phyloP scores from a whole-genome alignment of 805 yeast species.

The Suhomyces canberraensis region DNA sequence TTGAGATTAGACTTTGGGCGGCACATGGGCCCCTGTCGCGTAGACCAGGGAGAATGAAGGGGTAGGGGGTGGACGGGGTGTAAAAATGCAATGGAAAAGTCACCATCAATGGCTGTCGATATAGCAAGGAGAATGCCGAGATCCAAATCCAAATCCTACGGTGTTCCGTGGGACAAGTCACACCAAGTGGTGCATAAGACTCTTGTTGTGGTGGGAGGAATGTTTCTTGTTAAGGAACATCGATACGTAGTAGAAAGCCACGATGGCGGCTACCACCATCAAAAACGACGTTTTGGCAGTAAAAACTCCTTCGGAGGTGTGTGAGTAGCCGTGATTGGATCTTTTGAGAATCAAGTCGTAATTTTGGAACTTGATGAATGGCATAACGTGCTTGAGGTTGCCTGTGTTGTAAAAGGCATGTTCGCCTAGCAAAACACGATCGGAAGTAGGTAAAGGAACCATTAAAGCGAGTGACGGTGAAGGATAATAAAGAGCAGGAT shows the following conservation, averaged over 20 bases:
- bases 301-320: background rate
- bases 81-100: too few relatives aligned
- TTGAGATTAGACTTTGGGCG: too few relatives aligned
- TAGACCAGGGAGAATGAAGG: too few relatives aligned
- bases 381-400: conserved; percentile 21
- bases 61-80: too few relatives aligned
- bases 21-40: too few relatives aligned
- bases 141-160: too few relatives aligned
- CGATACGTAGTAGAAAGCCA: background rate
- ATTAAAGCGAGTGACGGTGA: conserved; percentile 9
- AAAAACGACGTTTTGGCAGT: background rate
- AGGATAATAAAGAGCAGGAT: background rate
- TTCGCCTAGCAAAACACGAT: conserved; percentile 18
- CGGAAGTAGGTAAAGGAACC: conserved; percentile 23
- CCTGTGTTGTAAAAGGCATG: conserved; percentile 31
- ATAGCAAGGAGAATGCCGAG: too few relatives aligned
- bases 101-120: too few relatives aligned
- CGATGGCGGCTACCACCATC: background rate
- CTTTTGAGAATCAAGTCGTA: conserved; percentile 13
- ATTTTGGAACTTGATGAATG: conserved; percentile 20
- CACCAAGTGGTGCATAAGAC: too few relatives aligned
- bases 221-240: background rate
- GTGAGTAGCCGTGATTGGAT: conserved; percentile 3
- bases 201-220: too few relatives aligned
- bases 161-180: too few relatives aligned